A percentile compares a stretch with the other conserved stretches of the same genome.
Evolutionary conservation across 257 asterid genomes (phyloP).

Genomic region (Nicotiana otophora): DNA sequence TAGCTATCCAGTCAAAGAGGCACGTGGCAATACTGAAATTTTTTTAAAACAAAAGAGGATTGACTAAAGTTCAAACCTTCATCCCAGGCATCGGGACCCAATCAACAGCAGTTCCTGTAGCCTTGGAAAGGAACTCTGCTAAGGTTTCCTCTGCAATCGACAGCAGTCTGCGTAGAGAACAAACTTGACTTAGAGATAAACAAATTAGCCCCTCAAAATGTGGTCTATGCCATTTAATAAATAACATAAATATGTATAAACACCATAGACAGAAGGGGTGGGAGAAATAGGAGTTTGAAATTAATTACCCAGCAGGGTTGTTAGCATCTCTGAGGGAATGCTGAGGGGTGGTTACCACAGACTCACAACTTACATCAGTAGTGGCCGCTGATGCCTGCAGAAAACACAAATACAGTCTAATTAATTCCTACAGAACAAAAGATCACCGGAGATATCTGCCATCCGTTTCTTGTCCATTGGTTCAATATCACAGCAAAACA

Average conservation of each 20-base stretch:
- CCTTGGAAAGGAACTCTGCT: conserved; percentile 99
- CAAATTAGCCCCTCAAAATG: background rate
- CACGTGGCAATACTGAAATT: background rate
- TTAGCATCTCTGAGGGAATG: conserved; percentile 76
- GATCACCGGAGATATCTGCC: background rate
- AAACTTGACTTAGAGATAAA: background rate
- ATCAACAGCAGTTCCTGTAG: conserved; percentile 99
- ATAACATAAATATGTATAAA: background rate
- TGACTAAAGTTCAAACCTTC: conserved; percentile 51
- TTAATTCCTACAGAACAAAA: background rate
- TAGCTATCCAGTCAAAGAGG: background rate
- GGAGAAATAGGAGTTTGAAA: background rate
- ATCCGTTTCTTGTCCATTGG: background rate
- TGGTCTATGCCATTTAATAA: background rate
- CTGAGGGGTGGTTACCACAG: conserved; percentile 78
- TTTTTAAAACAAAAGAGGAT: background rate
- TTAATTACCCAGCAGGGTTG: conserved; percentile 94
- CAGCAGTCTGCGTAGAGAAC: conserved; percentile 60
- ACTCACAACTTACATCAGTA: conserved; percentile 81
- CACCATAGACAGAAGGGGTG: background rate
- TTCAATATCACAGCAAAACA: background rate
- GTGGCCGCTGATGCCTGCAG: conserved; percentile 52
- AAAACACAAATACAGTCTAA: conserved; percentile 1
- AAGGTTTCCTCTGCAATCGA: conserved; percentile 97
- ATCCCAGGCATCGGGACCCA: conserved; percentile 99